Evolutionary conservation across 1,284 basidiomycete species (phyloP), one percentile per base, ranked within the genome.

Genomic region (Sanghuangporus weigelae): DNA sequence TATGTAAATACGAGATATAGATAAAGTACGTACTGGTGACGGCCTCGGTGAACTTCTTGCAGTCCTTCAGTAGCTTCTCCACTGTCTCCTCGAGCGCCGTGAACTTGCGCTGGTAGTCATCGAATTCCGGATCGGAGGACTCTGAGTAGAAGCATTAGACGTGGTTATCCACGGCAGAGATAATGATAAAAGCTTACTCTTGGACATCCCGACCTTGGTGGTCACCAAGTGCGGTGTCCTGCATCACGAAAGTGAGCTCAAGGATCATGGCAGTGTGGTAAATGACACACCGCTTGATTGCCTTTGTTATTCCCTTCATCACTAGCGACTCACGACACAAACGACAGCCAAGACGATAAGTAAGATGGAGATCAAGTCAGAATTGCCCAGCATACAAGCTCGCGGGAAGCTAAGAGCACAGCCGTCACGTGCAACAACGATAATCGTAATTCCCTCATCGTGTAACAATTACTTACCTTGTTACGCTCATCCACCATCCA

Each of bases 21-120:
- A 19, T 61, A 50, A 36, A 51, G 14, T 38, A 76, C 87, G 68
- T 69, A 93, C 93, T 75, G 60, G 82, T 84, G 60, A 96, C 90
- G 35, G 89, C 84, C 62, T 98, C 95, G 8, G 86, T 85, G 77
- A 95, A 98, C 6, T 87, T 82, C 69, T 91, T 92, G 49, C 92
- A 88, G 72, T 99, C 96, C 78, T 98, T 98, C 69, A 94, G 76
- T 66, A 99, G 80, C 78, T 96, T 96, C 72, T 95, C 94, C 0
- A 90, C 85, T 14, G 92, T 88, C 63, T 84, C 78, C 76, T 98
- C 95, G 69, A 96, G 81, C 7, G 82, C 75, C 16, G 84, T 76
- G 73, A 96, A 96, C 71, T 91, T 86, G 63, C 90, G 83, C 67
- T 89, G 83, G 70, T 86, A 89, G 64, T 93, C 90, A 67, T 93